Evolutionary conservation across 306 rosid species (phyloP), one percentile per base, ranked within the genome.

Genomic region (Quercus aquifolioides): DNA sequence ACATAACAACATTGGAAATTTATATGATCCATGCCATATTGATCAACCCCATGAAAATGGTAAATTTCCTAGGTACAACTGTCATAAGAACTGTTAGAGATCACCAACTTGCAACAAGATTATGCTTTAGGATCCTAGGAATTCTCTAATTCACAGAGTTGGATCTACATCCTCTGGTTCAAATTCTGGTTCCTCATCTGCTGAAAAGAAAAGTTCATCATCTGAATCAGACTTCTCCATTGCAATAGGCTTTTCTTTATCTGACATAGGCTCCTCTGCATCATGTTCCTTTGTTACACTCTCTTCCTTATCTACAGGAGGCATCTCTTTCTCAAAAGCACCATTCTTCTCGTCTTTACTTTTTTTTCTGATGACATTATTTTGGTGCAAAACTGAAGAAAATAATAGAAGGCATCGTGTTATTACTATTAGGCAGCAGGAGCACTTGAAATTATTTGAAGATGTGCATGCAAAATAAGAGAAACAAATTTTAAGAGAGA

Each of bases 351-450:
- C 55, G 8, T 11, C 57, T 3, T 20, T 58, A 18, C 43, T 1
- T 6, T 21, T 7, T n/a, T 10, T 56, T n/a, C n/a, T 13, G 55
- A 25, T 20, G 68, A 58, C 70, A 15, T 7, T 13, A 1, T 41
- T 58, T 74, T 20, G 78, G 35, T 57, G 56, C 52, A 26, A 69
- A 75, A 58, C 78, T 75, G 25, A 75, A 13, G 43, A 75, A 62
- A 55, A 30, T 2, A 17, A 33, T 6, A 35, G 38, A 21, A 21
- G 13, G 8, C 55, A 8, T 41, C 11, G 46, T 41, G 46, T 8
- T 41, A 41, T 41, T 41, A 41, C 46, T 0, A 41, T 7, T 41
- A 49, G 17, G 54, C 54, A 49, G 17, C 5, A 49, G 4, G 17
- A 49, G 54, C 17, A 0, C 54, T 49, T 49, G 54, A 3, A 49